Evolutionary conservation across 2,329 filamentous ascomycete species (phyloP).

Genomic region (Exophiala sideris): DNA sequence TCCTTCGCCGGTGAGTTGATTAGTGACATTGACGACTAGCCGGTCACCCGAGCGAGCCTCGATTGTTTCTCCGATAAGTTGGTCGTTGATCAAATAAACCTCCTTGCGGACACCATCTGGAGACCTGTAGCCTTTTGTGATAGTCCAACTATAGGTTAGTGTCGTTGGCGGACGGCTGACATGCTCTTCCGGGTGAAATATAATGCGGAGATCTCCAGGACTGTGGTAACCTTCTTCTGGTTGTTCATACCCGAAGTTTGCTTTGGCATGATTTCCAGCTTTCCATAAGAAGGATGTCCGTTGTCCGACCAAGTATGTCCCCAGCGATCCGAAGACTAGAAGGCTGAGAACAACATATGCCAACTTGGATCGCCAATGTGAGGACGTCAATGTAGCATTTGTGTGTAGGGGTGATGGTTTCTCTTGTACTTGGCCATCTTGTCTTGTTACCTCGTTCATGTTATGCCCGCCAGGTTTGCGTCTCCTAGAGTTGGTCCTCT

Average conservation of each 20-base stretch:
- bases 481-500: slow-evolving; percentile 13
- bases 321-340: not conserved
- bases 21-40: slow-evolving; percentile 43
- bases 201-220: not conserved
- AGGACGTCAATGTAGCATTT: not conserved
- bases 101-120: slow-evolving; percentile 52
- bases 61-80: slow-evolving; percentile 50
- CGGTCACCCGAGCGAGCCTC: slow-evolving; percentile 48
- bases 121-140: slow-evolving; percentile 38
- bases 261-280: not conserved
- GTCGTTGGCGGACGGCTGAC: slow-evolving; percentile 35
- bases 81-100: slow-evolving; percentile 49
- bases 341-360: not conserved
- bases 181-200: slow-evolving; percentile 42
- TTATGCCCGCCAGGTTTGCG: not conserved
- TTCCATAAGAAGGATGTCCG: not conserved
- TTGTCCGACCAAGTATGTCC: not conserved
- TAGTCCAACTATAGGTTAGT: slow-evolving; percentile 40
- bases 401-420: not conserved
- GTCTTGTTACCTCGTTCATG: not conserved
- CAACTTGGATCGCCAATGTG: no score
- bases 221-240: not conserved
- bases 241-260: slow-evolving; percentile 31
- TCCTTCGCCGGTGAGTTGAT: slow-evolving; percentile 29
- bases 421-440: not conserved